These are phyloP conservation scores for Pyrenophora tritici-repentis DNA, from an alignment of 2,329 filamentous ascomycete genomes.

Conservation along the genomic window DNA sequence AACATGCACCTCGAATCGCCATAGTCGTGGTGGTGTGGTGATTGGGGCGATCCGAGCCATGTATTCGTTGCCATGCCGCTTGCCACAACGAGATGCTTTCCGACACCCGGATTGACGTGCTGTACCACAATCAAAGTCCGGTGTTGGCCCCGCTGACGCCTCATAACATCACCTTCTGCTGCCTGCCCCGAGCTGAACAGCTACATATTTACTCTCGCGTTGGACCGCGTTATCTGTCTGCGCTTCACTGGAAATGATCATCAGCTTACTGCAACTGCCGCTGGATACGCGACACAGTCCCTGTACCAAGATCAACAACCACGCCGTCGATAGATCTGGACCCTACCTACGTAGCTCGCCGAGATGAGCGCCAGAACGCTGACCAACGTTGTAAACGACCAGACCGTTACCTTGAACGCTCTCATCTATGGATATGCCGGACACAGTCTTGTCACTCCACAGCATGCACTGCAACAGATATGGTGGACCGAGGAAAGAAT, in stretches of 20 bases:
- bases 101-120: conserved; percentile 30
- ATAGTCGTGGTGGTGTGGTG: conserved; percentile 7
- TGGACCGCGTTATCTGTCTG: conserved; percentile 5
- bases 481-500: conserved; percentile 77
- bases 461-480: conserved; percentile 56
- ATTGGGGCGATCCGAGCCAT: conserved; percentile 43
- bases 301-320: conserved; percentile 18
- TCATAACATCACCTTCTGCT: conserved; percentile 31
- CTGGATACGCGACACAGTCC: conserved; percentile 24
- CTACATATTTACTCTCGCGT: conserved; percentile 5
- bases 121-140: conserved; percentile 38
- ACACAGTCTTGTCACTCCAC: conserved; percentile 56
- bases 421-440: conserved; percentile 58
- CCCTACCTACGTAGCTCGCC: conserved; percentile 8
- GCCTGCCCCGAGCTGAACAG: conserved; percentile 14
- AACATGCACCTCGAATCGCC: conserved; percentile 26
- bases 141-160: conserved; percentile 41
- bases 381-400: conserved; percentile 50
- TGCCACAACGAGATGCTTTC: conserved; percentile 32
- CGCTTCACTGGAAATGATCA: conserved; percentile 33
- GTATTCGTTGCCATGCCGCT: conserved; percentile 42
- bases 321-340: conserved; percentile 15
- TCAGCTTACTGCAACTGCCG: conserved; percentile 21
- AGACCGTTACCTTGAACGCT: conserved; percentile 54
- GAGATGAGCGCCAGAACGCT: conserved; percentile 47